Evolutionary conservation across 306 rosid genomes (phyloP), one percentile per base, ranked within the genome.

Genomic region (Hippophae rhamnoides): DNA sequence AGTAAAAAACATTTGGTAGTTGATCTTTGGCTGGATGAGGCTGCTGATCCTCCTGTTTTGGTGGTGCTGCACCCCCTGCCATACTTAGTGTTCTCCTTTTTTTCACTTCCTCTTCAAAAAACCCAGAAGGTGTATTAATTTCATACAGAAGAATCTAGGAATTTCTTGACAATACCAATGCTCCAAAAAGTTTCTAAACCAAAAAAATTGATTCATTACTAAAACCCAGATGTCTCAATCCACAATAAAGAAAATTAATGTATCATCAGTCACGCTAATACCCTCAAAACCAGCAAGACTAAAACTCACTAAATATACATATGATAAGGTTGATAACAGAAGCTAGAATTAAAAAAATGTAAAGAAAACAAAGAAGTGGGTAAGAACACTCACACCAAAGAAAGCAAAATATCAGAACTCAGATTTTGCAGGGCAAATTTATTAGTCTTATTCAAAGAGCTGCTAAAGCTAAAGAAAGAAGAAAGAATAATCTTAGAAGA

Each of bases 11-110:
- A 72, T 65, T 62, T 48, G 98, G 89, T 14, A 90, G 62, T 71
- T 90, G 98, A 74, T 90, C 98, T 78, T 61, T 90, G 12, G 58
- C 84, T 11, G 92, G 96, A 76, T 90, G 98, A 50, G 98, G 98
- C 78, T 70, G 87, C 31, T 69, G 86, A 69, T 90, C 98, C 57
- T 87, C 98, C 70, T 76, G 96, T 65, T 90, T 90, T 0, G 89
- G 98, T 56, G 71, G 89, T 9, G 98, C 95, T 25, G 89, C 98
- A 31, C 38, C 38, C 67, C 83, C 90, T 55, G 84, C 86, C 95
- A 80, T 85, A 57, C 38, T 31, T 31, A 4, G 38, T 31, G 42
- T 60, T 52, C 76, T 56, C 71, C 56, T 54, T 68, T 31, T 57
- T 31, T 31, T 31, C 38, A 31, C 26, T 65, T 44, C 57, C 31